Conservation (phyloP, 1,284 basidiomycete species). For the Cystobasidiaceae sp. region DNA sequence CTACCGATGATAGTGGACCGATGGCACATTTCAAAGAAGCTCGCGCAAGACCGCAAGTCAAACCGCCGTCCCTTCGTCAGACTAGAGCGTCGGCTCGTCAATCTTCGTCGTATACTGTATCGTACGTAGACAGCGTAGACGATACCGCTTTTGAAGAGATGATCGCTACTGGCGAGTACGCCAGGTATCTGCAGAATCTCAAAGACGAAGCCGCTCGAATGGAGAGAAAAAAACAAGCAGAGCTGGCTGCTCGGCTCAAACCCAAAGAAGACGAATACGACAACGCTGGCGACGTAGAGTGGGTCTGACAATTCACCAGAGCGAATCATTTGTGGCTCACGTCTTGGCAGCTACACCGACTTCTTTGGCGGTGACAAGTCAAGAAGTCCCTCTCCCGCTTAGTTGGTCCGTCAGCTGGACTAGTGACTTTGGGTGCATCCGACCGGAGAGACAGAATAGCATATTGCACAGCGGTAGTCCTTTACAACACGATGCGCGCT, state of each 20-base stretch:
- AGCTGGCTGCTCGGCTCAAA: not conserved
- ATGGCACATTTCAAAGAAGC: not conserved
- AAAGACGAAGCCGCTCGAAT: not conserved
- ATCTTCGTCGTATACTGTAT: not conserved
- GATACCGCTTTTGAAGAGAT: constrained; percentile 6
- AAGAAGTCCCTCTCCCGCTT: too few species aligned
- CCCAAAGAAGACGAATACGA: too few species aligned
- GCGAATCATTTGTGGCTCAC: too few species aligned
- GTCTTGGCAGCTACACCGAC: too few species aligned
- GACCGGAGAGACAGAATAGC: too few species aligned
- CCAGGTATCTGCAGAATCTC: not conserved
- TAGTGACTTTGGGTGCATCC: too few species aligned
- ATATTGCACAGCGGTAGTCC: too few species aligned
- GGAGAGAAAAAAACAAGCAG: not conserved
- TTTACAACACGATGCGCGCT: too few species aligned
- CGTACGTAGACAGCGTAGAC: not conserved
- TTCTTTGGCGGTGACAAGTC: too few species aligned
- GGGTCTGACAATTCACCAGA: too few species aligned
- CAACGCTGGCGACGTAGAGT: too few species aligned
- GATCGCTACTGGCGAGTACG: constrained; percentile 7
- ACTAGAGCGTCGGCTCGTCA: not conserved
- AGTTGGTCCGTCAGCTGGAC: too few species aligned
- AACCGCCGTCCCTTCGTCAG: not conserved
- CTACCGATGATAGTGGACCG: not conserved
- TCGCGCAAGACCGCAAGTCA: not conserved